Percentiles rank a stretch among this genome's conserved stretches.
phyloP scores from a whole-genome alignment of 352 stramenopile species.

The Pythium sp. region DNA sequence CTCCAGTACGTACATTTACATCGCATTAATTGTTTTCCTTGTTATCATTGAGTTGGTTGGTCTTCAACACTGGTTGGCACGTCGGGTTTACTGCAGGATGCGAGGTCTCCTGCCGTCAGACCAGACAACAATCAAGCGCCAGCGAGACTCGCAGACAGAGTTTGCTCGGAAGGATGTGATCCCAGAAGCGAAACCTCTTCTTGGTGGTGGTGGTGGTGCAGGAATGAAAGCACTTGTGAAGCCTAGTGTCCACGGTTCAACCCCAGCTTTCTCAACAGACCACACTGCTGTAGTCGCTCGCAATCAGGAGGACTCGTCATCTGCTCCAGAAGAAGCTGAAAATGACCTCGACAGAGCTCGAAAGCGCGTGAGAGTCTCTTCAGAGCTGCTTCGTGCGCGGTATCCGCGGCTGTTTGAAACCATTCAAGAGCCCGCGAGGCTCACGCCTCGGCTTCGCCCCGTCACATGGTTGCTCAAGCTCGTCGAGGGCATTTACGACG shows the following conservation, averaged over 20 bases:
- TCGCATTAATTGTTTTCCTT: neutral
- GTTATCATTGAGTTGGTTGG: too few species aligned
- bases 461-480: slow-evolving; percentile 64
- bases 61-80: too few species aligned
- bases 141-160: neutral
- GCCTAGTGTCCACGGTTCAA: neutral
- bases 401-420: slow-evolving; percentile 53
- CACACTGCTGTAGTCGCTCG: neutral
- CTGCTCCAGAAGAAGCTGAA: neutral
- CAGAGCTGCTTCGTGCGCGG: slow-evolving; percentile 31
- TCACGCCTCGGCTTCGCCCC: slow-evolving; percentile 35
- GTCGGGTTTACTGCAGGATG: neutral
- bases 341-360: neutral
- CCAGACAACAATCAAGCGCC: neutral
- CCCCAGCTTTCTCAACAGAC: neutral
- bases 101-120: slow-evolving; percentile 4
- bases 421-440: slow-evolving; percentile 20
- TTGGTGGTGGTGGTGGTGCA: neutral
- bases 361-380: slow-evolving; percentile 17
- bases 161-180: neutral
- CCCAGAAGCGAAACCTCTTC: neutral
- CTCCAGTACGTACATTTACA: slow-evolving; percentile 34
- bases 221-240: slow-evolving; percentile 3
- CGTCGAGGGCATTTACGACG: slow-evolving; percentile 70
- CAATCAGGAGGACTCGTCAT: slow-evolving; percentile 13